Evolutionary conservation across 2,329 filamentous ascomycete genomes (phyloP), one percentile per base, ranked within the genome.

Genomic region (Monosporascus sp.): DNA sequence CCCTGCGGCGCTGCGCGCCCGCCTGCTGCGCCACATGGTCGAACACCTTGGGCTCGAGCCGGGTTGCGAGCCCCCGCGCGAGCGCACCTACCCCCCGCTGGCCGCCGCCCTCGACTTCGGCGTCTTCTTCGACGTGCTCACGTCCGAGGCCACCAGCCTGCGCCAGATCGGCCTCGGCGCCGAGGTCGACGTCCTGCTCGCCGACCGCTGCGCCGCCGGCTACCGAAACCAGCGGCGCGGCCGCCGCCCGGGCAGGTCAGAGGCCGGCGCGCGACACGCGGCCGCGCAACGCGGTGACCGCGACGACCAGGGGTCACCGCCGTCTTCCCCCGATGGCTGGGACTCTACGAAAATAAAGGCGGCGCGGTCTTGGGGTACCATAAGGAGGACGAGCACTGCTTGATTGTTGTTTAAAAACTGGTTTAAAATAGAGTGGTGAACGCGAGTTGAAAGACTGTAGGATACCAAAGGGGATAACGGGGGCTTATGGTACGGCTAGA

Each of bases 41-140:
- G 39, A 50, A 18, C 17, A 51, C 22, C 35, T 46, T 5, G 38
- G 47, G n/a, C 25, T 47, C 17, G 47, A 27, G n/a, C 20, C 48
- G 35, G 31, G 24, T 22, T 17, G 15, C n/a, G 36, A 41, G 46
- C 46, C 50, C 35, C 37, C 38, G 25, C 38, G 24, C 31, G 39
- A 53, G 43, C 46, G 50, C 45, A 41, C 52, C 50, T 55, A 55
- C 48, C 50, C 53, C 17, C 37, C 50, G 8, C 43, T 46, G 17
- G 38, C 36, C 35, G 39, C 22, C 15, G 24, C 46, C 15, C 48
- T 55, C 7, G 35, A 53, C 47, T 37, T 51, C 20, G 43, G 11
- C 43, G 22, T 46, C 43, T 46, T 46, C 43, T 15, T 8, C 15
- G 43, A 46, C 22, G 43, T 46, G 20, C 24, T 46, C n/a, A 27